Conservation (phyloP, 2,329 filamentous ascomycete genomes). For the Fusarium avenaceum region DNA sequence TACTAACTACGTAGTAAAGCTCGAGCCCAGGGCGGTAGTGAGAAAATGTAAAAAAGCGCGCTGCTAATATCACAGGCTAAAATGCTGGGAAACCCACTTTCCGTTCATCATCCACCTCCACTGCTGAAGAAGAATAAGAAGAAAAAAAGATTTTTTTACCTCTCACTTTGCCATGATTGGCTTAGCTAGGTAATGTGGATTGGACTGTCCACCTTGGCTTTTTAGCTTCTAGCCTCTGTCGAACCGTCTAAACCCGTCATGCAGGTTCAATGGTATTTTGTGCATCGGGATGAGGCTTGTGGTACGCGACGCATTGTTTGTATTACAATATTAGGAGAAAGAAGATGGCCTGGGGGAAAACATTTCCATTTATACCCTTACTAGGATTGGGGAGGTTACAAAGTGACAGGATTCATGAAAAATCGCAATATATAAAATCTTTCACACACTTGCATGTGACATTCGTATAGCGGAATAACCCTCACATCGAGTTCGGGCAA, state of each 20-base stretch:
- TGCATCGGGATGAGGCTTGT: constrained; percentile 15
- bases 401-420: not conserved
- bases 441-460: not conserved
- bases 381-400: not conserved
- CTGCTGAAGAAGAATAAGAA: constrained; percentile 10
- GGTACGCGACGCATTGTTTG: constrained; percentile 21
- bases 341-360: not conserved
- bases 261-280: constrained; percentile 20
- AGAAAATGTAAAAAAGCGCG: constrained; percentile 34
- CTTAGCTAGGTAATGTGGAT: not conserved
- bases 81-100: constrained; percentile 36
- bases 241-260: constrained; percentile 29
- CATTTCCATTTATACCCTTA: not conserved
- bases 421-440: not conserved
- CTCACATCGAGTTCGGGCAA: not conserved
- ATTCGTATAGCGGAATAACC: not conserved
- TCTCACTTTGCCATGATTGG: constrained; percentile 34
- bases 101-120: constrained; percentile 36
- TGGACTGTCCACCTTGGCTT: constrained; percentile 11
- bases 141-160: constrained; percentile 39
- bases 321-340: not conserved
- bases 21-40: constrained; percentile 32
- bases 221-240: constrained; percentile 18
- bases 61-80: constrained; percentile 23
- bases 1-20: constrained; percentile 1